Conservation (phyloP, 768 basidiomycete genomes). For the Lentinula guzmanii region DNA sequence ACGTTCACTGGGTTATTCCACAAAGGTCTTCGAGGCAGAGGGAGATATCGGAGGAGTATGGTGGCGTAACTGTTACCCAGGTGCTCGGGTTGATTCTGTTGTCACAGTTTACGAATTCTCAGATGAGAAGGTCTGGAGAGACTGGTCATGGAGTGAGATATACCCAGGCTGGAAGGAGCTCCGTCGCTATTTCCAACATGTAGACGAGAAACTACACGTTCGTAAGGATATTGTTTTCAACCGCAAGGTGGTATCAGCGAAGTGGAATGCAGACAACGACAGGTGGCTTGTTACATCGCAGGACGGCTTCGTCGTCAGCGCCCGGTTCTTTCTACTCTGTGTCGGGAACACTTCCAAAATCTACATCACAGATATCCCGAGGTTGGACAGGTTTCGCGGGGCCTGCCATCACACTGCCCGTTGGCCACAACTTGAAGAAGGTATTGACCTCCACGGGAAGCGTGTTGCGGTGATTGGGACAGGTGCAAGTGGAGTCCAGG, state of each 20-base stretch:
- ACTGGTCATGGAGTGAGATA: constrained; percentile 11
- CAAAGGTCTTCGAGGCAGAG: constrained; percentile 9
- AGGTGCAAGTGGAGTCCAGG: constrained; percentile 19
- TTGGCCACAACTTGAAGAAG: constrained; percentile 19
- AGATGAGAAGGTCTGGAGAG: constrained; percentile 18
- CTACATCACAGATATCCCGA: constrained; percentile 13
- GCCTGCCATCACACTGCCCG: constrained; percentile 14
- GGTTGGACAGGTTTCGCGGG: constrained; percentile 18
- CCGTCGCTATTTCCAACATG: constrained; percentile 15
- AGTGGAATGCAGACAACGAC: constrained; percentile 12
- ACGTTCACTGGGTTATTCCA: neutral
- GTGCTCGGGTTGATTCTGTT: constrained; percentile 20
- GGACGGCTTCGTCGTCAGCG: constrained; percentile 10
- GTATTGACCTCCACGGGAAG: constrained; percentile 16
- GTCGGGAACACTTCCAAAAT: constrained; percentile 17
- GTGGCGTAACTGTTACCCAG: constrained; percentile 19
- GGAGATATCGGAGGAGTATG: constrained; percentile 17
- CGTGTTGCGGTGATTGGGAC: constrained; percentile 21
- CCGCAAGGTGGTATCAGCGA: constrained; percentile 15
- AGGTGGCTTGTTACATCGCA: constrained; percentile 17
- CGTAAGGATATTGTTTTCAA: constrained; percentile 16
- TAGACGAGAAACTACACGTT: constrained; percentile 20
- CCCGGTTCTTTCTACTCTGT: constrained; percentile 17
- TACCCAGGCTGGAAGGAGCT: constrained; percentile 11
- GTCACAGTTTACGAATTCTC: constrained; percentile 17